Evolutionary conservation across 2,329 filamentous ascomycete species (phyloP).

Genomic region (Xylariaceae sp.): DNA sequence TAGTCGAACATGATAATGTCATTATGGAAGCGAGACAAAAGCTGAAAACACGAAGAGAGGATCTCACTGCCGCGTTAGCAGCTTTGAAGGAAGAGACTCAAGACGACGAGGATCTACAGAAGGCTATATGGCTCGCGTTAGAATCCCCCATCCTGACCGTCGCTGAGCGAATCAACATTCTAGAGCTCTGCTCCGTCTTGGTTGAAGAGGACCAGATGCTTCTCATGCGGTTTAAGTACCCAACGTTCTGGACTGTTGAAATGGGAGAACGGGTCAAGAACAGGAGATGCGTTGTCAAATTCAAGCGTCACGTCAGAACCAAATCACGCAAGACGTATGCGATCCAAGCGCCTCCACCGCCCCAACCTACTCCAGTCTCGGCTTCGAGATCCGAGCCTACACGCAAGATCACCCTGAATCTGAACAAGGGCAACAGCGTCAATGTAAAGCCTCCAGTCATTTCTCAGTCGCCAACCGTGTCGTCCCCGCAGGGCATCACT

Average conservation of each 20-base stretch:
- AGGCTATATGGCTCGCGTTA: constrained; percentile 45
- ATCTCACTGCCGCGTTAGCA: constrained; percentile 41
- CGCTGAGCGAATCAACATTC: constrained; percentile 43
- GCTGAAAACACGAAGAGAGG: constrained; percentile 43
- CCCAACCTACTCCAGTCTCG: constrained; percentile 2
- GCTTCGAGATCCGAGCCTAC: constrained; percentile 24
- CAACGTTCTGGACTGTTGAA: constrained; percentile 38
- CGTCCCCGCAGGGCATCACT: constrained; percentile 5
- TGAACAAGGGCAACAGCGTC: constrained; percentile 23
- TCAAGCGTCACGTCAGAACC: constrained; percentile 22
- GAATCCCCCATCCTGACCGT: constrained; percentile 43
- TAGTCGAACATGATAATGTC: constrained; percentile 42
- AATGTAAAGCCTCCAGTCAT: constrained; percentile 15
- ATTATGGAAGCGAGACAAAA: constrained; percentile 42
- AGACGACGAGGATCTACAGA: constrained; percentile 39
- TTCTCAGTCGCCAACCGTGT: not conserved
- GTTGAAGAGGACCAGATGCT: constrained; percentile 45
- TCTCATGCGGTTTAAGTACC: constrained; percentile 41
- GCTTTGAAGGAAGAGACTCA: constrained; percentile 45
- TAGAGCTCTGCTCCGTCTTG: constrained; percentile 48
- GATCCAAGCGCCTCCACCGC: constrained; percentile 1
- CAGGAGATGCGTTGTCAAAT: constrained; percentile 20
- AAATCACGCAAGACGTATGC: constrained; percentile 23
- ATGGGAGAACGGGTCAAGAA: constrained; percentile 22
- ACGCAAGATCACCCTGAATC: constrained; percentile 29